Evolutionary conservation across 2,329 filamentous ascomycete genomes (phyloP).

Genomic region (Aureobasidium namibiae): DNA sequence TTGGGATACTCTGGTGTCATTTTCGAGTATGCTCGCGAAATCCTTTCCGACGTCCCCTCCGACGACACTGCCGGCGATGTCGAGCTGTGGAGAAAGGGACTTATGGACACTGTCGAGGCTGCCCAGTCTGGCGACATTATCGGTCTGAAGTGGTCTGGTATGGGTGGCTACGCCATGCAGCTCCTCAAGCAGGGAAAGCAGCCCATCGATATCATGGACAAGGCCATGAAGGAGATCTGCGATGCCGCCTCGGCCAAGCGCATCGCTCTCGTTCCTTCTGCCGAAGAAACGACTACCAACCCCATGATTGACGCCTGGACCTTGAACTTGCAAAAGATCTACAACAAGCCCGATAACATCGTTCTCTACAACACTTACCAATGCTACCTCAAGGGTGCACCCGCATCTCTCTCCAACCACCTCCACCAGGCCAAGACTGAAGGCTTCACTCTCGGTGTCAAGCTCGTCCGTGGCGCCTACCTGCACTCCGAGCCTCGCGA

Average conservation of each 20-base stretch:
- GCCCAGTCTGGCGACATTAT: constrained; percentile 45
- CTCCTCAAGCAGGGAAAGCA: constrained; percentile 54
- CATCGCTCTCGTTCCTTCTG: constrained; percentile 72
- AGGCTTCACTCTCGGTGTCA: constrained; percentile 46
- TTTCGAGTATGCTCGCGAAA: constrained; percentile 74
- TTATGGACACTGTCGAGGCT: constrained; percentile 60
- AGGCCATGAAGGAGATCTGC: constrained; percentile 68
- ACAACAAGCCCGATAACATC: constrained; percentile 54
- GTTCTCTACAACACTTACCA: constrained; percentile 64
- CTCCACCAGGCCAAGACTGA: constrained; percentile 38
- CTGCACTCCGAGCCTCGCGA: constrained; percentile 41
- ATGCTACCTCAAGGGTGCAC: constrained; percentile 45
- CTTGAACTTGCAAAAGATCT: constrained; percentile 64
- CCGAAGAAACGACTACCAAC: constrained; percentile 74
- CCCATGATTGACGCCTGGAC: constrained; percentile 75
- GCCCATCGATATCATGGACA: constrained; percentile 56
- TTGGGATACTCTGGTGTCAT: constrained; percentile 81
- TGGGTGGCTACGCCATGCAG: constrained; percentile 63
- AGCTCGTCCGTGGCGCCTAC: constrained; percentile 51
- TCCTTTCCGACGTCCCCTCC: constrained; percentile 50
- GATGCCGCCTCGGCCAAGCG: constrained; percentile 59
- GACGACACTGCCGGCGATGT: constrained; percentile 55
- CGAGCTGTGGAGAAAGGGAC: constrained; percentile 63
- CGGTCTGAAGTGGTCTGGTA: constrained; percentile 66
- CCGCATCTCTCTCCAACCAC: constrained; percentile 36